Base-by-base conservation (phyloP, 208 protist genomes). In the Angomonas ambiguus region DNA sequence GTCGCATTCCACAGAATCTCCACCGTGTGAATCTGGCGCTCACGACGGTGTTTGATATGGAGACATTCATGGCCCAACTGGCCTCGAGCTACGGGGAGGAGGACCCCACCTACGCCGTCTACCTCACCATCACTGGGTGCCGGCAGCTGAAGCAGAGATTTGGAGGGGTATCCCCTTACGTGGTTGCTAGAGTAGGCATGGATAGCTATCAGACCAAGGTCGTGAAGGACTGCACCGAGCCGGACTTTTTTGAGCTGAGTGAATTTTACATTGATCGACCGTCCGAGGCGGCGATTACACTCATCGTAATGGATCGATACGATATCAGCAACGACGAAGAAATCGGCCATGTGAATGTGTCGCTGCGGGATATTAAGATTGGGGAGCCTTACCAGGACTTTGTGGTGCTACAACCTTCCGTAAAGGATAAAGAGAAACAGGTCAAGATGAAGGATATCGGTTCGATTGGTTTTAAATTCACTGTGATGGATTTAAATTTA, bases 191-290 rank as follows among this genome's bases (percentile, higher is more conserved):
- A 34, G 73, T 89, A 51, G 89, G 82, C 48, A 79, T 92, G 41
- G 80, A 85, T 41, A 58, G 77, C 2, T 88, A 86, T 62, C 73
- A 84, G 35, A 95, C 89, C 6, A 87, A 77, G 60, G 71, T 73
- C 31, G 82, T 89, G 42, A 82, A 79, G 71, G 70, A 85, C 45
- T 83, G 51, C 58, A 75, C 67, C 25, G 84, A 92, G 74, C 83
- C 86, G 0, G 86, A 95, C 65, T 95, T 83, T 65, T 93, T 91
- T 66, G 82, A 95, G 62, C 91, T 79, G 56, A 88, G 80, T 68
- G 81, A 92, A 69, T 95, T 95, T 64, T 75, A 70, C 67, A 76
- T 82, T 32, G 85, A 91, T 22, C 71, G 69, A 18, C 67, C 72
- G 0, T 55, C 58, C 2, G 81, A 90, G 53, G 69, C 72, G 61